Evolutionary conservation across 2,329 filamentous ascomycete genomes (phyloP).

Genomic region (Aspergillus pseudoviridinutans): DNA sequence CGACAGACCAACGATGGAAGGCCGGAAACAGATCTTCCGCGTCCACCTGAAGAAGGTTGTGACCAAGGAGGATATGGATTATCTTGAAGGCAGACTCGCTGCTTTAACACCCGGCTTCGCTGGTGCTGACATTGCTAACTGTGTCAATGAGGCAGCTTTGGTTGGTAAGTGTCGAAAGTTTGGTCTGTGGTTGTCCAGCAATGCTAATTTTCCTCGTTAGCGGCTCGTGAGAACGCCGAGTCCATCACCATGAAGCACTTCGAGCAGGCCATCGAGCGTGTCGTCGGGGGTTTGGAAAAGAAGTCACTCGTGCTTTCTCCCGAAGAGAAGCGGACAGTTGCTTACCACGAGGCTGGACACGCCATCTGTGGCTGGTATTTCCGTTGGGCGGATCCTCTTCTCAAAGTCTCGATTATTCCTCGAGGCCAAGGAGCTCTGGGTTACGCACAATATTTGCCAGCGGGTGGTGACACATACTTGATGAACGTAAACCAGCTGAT

Average conservation of each 20-base stretch:
- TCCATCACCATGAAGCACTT: conserved; percentile 87
- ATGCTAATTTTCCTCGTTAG: conserved; percentile 46
- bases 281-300: conserved; percentile 94
- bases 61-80: conserved; percentile 83
- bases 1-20: conserved; percentile 93
- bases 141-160: conserved; percentile 93
- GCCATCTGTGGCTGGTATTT: conserved; percentile 99
- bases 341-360: conserved; percentile 97
- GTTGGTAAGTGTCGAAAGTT: conserved; percentile 63
- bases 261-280: conserved; percentile 94
- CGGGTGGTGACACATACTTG: conserved; percentile 78
- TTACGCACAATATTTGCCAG: conserved; percentile 95
- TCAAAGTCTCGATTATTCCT: conserved; percentile 98
- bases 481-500: conserved; percentile 95
- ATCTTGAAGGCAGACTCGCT: conserved; percentile 80
- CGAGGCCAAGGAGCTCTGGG: conserved; percentile 89
- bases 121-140: conserved; percentile 97
- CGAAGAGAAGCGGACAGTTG: conserved; percentile 90
- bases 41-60: conserved; percentile 95
- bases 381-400: conserved; percentile 88
- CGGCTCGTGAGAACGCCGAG: conserved; percentile 76
- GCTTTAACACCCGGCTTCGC: conserved; percentile 95
- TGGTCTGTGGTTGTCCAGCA: conserved; percentile 28
- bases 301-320: conserved; percentile 92
- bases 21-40: conserved; percentile 90